phyloP scores from a whole-genome alignment of 2,329 filamentous ascomycete species.

The Keithomyces neogunnii region DNA sequence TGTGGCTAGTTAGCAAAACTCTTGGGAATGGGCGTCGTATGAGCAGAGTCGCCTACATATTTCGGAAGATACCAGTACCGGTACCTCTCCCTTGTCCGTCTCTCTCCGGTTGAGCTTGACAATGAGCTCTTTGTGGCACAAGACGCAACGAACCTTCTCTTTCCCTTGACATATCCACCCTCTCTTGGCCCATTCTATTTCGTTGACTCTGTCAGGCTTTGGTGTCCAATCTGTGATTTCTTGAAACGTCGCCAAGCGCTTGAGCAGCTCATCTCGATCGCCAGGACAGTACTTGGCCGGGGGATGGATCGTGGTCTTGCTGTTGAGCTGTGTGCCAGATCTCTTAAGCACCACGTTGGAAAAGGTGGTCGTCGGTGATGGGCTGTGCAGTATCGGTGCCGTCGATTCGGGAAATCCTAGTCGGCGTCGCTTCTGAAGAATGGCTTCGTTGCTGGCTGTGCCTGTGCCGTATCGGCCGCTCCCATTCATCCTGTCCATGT shows the following conservation, averaged over 20 bases:
- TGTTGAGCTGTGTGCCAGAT: conserved; percentile 3
- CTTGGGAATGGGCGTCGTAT: too few relatives aligned
- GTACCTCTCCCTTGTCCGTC: conserved; percentile 44
- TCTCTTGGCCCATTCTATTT: conserved; percentile 89
- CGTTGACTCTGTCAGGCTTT: conserved; percentile 77
- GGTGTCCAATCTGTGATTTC: conserved; percentile 90
- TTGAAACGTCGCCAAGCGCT: conserved; percentile 76
- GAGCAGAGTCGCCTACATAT: conserved; percentile 32
- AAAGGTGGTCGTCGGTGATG: conserved; percentile 13
- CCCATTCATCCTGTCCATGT: conserved; percentile 14
- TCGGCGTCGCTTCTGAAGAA: conserved; percentile 45
- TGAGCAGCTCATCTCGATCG: conserved; percentile 75
- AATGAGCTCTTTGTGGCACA: conserved; percentile 76
- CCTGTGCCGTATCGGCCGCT: conserved; percentile 8
- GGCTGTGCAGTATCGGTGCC: conserved; percentile 18
- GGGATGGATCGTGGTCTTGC: conserved; percentile 15
- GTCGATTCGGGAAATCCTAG: conserved; percentile 35
- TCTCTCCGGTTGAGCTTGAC: conserved; percentile 64
- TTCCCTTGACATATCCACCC: conserved; percentile 82
- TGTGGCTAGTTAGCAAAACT: conserved; percentile 15
- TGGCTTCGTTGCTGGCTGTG: conserved; percentile 25
- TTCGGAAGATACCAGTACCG: conserved; percentile 49
- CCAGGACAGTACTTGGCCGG: conserved; percentile 71
- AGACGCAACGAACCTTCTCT: conserved; percentile 76
- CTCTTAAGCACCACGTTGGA: conserved; percentile 5